Conservation (phyloP, 805 yeast species). For the Ogataea nitratoaversa region DNA sequence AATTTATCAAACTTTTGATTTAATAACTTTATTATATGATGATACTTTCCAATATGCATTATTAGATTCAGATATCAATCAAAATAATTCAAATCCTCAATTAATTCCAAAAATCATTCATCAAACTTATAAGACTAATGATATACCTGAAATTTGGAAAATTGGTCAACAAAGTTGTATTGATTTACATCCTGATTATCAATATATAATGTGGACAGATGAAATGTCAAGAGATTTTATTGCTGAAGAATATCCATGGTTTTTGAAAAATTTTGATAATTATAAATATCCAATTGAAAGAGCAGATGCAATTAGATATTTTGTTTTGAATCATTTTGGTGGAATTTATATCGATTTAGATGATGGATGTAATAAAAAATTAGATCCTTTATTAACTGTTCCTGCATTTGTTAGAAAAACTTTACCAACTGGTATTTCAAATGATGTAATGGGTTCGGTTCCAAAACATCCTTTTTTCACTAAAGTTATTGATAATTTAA, state of each 20-base stretch:
- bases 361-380: conserved; percentile 74
- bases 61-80: conserved; percentile 57
- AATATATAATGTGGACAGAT: conserved; percentile 89
- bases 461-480: conserved; percentile 84
- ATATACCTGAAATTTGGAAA: conserved; percentile 79
- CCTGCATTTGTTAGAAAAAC: conserved; percentile 89
- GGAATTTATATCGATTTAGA: conserved; percentile 90
- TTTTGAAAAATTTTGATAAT: conserved; percentile 67
- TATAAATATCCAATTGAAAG: conserved; percentile 81
- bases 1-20: conserved; percentile 63
- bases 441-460: conserved; percentile 88
- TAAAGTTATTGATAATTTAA: conserved; percentile 60
- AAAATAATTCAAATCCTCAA: conserved; percentile 44
- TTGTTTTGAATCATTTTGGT: conserved; percentile 77
- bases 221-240: conserved; percentile 76
- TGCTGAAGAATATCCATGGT: conserved; percentile 80
- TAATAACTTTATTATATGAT: conserved; percentile 70
- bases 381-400: conserved; percentile 76
- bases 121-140: conserved; percentile 80
- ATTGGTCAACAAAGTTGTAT: conserved; percentile 73
- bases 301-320: conserved; percentile 89
- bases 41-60: conserved; percentile 64
- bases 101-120: conserved; percentile 87
- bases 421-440: conserved; percentile 84
- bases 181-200: conserved; percentile 81